Evolutionary conservation across 2,329 filamentous ascomycete genomes (phyloP).

Genomic region (Hypocrella siamensis): DNA sequence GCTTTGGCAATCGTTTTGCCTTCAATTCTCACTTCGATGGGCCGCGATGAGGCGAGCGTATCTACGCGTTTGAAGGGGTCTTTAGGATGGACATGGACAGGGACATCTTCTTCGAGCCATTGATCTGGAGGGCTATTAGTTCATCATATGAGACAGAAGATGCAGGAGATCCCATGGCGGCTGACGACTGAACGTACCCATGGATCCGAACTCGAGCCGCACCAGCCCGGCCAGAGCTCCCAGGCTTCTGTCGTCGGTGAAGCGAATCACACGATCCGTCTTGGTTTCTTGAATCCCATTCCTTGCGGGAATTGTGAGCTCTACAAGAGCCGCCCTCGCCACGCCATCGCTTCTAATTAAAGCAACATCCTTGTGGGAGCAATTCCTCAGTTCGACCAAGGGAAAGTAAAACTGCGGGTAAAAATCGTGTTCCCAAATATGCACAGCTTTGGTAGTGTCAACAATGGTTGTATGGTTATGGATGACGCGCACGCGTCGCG

Average conservation of each 20-base stretch:
- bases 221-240: conserved; percentile 16
- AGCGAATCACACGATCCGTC: conserved; percentile 21
- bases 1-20: conserved; percentile 32
- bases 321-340: conserved; percentile 12
- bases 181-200: conserved; percentile 11
- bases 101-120: conserved; percentile 39
- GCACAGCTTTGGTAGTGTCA: conserved; percentile 20
- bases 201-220: conserved; percentile 18
- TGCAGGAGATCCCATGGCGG: background rate
- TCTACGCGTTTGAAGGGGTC: conserved; percentile 53
- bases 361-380: conserved; percentile 11
- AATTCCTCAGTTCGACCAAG: conserved; percentile 11
- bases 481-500: conserved; percentile 18
- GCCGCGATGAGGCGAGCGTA: conserved; percentile 37
- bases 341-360: conserved; percentile 11
- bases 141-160: background rate
- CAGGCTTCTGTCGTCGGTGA: conserved; percentile 19
- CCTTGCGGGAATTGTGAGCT: conserved; percentile 13
- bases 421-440: conserved; percentile 29
- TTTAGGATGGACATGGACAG: conserved; percentile 47
- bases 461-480: conserved; percentile 16
- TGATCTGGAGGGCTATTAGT: conserved; percentile 12
- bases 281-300: conserved; percentile 10
- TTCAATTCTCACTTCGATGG: conserved; percentile 30
- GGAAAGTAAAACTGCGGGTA: conserved; percentile 32